Evolutionary conservation across 768 basidiomycete genomes (phyloP).

Genomic region (Lepiota subincarnata): DNA sequence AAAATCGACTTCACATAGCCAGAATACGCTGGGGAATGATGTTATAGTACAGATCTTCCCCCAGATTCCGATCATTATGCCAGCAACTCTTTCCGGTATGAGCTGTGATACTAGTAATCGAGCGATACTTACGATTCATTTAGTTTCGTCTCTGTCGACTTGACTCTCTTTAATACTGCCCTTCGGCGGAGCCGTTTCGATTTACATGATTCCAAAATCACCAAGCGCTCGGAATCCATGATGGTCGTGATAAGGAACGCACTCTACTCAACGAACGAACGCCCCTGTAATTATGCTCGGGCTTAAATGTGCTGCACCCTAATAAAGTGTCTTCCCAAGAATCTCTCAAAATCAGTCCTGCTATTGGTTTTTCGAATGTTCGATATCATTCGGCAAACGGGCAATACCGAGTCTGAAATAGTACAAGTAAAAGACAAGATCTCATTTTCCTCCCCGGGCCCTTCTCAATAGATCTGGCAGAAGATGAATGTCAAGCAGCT

Average conservation of each 20-base stretch:
- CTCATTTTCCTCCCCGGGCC: slow-evolving; percentile 83
- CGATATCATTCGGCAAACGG: slow-evolving; percentile 74
- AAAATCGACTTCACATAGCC: slow-evolving; percentile 42
- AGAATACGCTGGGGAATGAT: slow-evolving; percentile 42
- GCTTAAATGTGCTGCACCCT: slow-evolving; percentile 77
- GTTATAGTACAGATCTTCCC: slow-evolving; percentile 65
- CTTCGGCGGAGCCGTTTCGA: slow-evolving; percentile 84
- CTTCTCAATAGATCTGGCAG: slow-evolving; percentile 86
- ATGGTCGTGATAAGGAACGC: slow-evolving; percentile 86
- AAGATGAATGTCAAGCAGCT: slow-evolving; percentile 76
- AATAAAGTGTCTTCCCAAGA: slow-evolving; percentile 77
- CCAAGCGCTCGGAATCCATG: slow-evolving; percentile 84
- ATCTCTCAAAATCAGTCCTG: slow-evolving; percentile 69
- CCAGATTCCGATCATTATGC: slow-evolving; percentile 65
- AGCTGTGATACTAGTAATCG: slow-evolving; percentile 1
- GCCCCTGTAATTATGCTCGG: slow-evolving; percentile 71
- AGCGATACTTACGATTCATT: slow-evolving; percentile 5
- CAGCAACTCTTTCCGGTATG: slow-evolving; percentile 84
- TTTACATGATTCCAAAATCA: slow-evolving; percentile 66
- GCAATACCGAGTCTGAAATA: slow-evolving; percentile 86
- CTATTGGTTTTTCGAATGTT: slow-evolving; percentile 83
- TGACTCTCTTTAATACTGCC: slow-evolving; percentile 87
- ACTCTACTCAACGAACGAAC: slow-evolving; percentile 74
- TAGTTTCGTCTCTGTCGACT: slow-evolving; percentile 87
- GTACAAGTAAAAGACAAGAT: slow-evolving; percentile 90